Conservation (phyloP, 2,329 filamentous ascomycete species). For the Botrytis fragariae region DNA sequence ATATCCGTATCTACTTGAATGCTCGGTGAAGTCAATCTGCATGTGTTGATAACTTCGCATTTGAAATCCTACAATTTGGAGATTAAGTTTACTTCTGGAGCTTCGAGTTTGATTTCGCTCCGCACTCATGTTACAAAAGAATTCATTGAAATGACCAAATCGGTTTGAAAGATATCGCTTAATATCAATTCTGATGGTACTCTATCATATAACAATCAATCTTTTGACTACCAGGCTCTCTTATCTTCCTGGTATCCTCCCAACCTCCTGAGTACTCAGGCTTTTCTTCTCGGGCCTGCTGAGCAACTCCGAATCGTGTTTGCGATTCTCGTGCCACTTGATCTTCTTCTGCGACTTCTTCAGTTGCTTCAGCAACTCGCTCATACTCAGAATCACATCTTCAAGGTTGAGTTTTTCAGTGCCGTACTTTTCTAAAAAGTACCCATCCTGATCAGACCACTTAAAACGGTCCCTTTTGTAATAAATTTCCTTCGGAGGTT, state of each 20-base stretch:
- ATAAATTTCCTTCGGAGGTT: fast-evolving
- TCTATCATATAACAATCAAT: background rate
- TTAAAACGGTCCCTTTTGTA: background rate
- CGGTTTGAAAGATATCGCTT: background rate
- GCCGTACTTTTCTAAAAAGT: background rate
- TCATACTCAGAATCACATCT: background rate
- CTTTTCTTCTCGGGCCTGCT: background rate
- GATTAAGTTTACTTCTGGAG: background rate
- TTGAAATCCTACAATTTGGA: background rate
- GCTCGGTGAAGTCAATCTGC: background rate
- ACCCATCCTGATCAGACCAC: background rate
- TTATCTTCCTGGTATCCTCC: background rate
- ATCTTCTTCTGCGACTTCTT: background rate
- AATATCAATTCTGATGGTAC: background rate
- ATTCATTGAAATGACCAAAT: background rate
- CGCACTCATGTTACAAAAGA: background rate
- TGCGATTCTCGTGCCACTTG: background rate
- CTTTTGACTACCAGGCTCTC: background rate
- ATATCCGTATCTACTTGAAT: background rate
- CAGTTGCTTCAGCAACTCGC: background rate
- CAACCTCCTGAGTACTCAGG: background rate
- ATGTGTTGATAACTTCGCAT: background rate
- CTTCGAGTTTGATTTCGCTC: background rate
- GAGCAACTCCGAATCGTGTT: background rate
- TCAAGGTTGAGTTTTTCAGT: background rate